Evolutionary conservation across 2,329 filamentous ascomycete genomes (phyloP).

Genomic region (Paecilomyces dactylethromorphus): DNA sequence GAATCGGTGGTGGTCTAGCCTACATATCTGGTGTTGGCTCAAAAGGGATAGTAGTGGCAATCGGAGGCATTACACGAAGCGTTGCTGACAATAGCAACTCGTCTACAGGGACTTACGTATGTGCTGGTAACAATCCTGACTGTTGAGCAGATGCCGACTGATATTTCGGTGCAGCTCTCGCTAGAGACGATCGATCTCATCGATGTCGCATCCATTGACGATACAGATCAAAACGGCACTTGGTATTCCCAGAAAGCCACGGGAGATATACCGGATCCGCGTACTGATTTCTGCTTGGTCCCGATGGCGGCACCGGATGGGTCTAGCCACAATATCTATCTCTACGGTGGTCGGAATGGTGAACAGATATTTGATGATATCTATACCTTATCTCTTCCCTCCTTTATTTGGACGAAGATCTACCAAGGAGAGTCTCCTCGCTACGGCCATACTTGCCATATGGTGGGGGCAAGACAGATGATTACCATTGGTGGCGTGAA

Average conservation of each 20-base stretch:
- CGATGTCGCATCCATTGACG: conserved; percentile 30
- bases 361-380: conserved; percentile 35
- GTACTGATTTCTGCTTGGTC: conserved; percentile 41
- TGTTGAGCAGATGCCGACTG: conserved; percentile 3
- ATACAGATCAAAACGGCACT: conserved; percentile 19
- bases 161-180: conserved; percentile 14
- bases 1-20: conserved; percentile 30
- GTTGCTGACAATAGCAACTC: conserved; percentile 8
- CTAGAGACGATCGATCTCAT: conserved; percentile 35
- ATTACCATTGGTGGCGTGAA: conserved; percentile 33
- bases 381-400: conserved; percentile 40
- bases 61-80: conserved; percentile 28
- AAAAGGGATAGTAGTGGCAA: conserved; percentile 31
- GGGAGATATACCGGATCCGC: conserved; percentile 33
- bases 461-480: conserved; percentile 34
- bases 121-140: conserved; percentile 3
- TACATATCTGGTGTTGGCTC: conserved; percentile 30
- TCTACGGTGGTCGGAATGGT: conserved; percentile 44
- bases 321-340: conserved; percentile 43
- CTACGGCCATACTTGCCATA: conserved; percentile 37
- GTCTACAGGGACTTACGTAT: conserved; percentile 19
- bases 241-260: conserved; percentile 40
- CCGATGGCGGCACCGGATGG: conserved; percentile 37
- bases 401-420: conserved; percentile 40
- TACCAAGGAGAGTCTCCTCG: conserved; percentile 31